phyloP scores from a whole-genome alignment of 768 basidiomycete genomes.

The Strobilomyces confusus region DNA sequence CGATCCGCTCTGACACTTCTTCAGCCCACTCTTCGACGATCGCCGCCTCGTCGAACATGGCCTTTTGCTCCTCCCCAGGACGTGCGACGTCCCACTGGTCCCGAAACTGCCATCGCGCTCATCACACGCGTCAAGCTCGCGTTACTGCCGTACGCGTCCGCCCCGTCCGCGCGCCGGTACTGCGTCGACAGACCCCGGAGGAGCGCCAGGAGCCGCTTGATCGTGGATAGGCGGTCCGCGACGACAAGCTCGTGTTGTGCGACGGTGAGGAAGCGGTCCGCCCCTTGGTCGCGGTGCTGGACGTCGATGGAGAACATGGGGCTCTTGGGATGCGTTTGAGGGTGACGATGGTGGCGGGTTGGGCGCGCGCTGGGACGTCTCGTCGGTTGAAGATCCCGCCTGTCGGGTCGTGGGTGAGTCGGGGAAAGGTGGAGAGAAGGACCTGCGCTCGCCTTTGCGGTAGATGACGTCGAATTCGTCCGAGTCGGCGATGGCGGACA shows the following conservation, averaged over 20 bases:
- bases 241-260: conserved; percentile 47
- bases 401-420: background rate
- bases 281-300: background rate
- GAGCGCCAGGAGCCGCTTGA: conserved; percentile 48
- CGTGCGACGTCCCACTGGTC: conserved; percentile 24
- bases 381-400: conserved; percentile 61
- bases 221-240: background rate
- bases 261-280: conserved; percentile 32
- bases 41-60: conserved; percentile 67
- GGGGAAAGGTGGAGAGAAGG: background rate
- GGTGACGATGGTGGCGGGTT: conserved; percentile 34
- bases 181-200: conserved; percentile 43
- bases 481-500: conserved; percentile 10
- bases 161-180: conserved; percentile 39
- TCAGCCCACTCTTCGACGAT: conserved; percentile 32
- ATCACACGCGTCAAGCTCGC: conserved; percentile 57
- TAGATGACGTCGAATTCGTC: conserved; percentile 24
- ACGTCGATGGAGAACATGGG: conserved; percentile 42
- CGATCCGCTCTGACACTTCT: background rate
- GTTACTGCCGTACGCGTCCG: conserved; percentile 71
- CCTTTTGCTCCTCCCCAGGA: conserved; percentile 58
- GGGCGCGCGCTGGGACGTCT: conserved; percentile 40
- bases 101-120: conserved; percentile 28
- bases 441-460: conserved; percentile 46
- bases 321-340: conserved; percentile 26